Evolutionary conservation across 169 alveolate species (phyloP), one percentile per base, ranked within the genome.

Genomic region (Plasmodium knowlesi): DNA sequence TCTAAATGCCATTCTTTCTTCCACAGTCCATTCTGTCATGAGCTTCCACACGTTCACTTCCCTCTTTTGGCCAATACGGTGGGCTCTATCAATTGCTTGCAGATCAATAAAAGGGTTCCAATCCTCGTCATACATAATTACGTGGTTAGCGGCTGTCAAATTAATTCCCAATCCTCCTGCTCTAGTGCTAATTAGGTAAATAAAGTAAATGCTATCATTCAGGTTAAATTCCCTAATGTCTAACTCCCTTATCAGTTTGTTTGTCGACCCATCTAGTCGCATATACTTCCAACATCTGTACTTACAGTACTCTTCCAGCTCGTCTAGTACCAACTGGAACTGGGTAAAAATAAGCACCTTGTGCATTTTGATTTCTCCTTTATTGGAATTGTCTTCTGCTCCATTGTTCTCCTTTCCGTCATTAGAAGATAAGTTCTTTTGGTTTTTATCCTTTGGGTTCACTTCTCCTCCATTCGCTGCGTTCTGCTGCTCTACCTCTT

Each of bases 1-100:
- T 82, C 99, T 97, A 93, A 98, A 98, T 6, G 99, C 98, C 98
- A 99, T 98, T 80, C 99, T 98, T 96, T 99, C 99, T 95, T 99
- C 99, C 5, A 99, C 99, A 14, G 99, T 98, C 98, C 99, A 98
- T 91, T 98, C 99, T 1, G 99, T 98, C 57, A 99, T 97, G 82
- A 99, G 95, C 57, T 99, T 97, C 98, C 99, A 99, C 34, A 99
- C 99, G 92, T 97, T 98, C 37, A 99, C 99, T 74, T 96, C 98
- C 85, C 99, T 98, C 61, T 99, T 98, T 97, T 99, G 99, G 10
- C 99, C 99, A 39, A 99, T 99, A 82, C 99, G 96, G 95, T 99
- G 99, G 10, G 99, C 99, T 83, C 99, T 97, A 95, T 99, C 99
- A 3, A 99, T 98, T 9, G 99, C 99, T 92, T 99, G 99, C 12